Evolutionary conservation across 2,329 filamentous ascomycete genomes (phyloP).

Genomic region (Arachnomyces sp.): DNA sequence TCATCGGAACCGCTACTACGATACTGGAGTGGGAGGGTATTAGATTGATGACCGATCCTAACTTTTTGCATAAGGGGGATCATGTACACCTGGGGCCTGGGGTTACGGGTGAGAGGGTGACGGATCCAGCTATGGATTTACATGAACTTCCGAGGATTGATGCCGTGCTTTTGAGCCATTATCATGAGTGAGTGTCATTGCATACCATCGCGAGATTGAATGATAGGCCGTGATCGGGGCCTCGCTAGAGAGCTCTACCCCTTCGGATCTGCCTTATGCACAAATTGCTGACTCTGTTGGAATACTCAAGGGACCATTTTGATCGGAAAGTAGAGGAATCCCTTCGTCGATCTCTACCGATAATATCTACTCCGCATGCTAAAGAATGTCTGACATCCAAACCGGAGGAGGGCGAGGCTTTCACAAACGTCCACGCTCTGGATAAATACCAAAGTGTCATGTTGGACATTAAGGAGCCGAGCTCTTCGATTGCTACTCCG

Average conservation of each 20-base stretch:
- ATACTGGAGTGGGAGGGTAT: conserved; percentile 35
- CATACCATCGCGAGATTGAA: too few relatives aligned
- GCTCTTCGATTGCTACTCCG: not conserved
- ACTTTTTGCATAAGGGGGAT: conserved; percentile 58
- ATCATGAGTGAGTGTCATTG: conserved; percentile 43
- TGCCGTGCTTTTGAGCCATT: conserved; percentile 54
- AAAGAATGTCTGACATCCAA: conserved; percentile 42
- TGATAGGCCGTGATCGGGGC: too few relatives aligned
- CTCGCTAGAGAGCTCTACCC: not conserved
- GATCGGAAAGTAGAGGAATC: conserved; percentile 45
- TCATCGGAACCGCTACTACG: conserved; percentile 33
- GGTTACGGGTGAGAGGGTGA: conserved; percentile 46
- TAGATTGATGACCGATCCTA: conserved; percentile 42
- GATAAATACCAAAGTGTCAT: conserved; percentile 49
- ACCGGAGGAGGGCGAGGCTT: conserved; percentile 38
- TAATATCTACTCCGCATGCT: conserved; percentile 57
- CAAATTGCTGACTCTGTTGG: not conserved
- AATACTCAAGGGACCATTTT: conserved; percentile 43
- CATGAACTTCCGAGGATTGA: conserved; percentile 53
- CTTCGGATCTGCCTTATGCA: not conserved
- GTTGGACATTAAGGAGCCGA: conserved; percentile 29
- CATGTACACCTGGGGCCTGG: conserved; percentile 60
- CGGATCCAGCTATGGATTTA: conserved; percentile 53
- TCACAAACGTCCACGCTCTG: conserved; percentile 47
- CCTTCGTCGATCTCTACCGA: conserved; percentile 48